phyloP scores from a whole-genome alignment of 805 yeast species.

The Saccharomyces jurei region DNA sequence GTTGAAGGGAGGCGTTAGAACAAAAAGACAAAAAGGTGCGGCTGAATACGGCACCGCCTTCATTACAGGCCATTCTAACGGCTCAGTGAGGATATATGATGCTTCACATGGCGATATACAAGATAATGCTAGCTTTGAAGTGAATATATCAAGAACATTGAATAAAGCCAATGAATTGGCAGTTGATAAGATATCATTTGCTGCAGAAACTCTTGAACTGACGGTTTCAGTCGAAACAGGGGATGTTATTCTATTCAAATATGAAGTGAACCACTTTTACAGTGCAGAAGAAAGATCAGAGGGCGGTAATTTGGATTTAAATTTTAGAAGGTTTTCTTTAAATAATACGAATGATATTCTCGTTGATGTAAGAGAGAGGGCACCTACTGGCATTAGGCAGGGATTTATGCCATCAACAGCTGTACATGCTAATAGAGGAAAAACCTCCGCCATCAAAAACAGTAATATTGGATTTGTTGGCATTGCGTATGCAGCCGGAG shows the following conservation, averaged over 20 bases:
- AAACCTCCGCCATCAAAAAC: constrained; percentile 52
- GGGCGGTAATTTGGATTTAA: constrained; percentile 24
- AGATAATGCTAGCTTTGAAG: constrained; percentile 48
- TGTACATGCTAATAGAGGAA: constrained; percentile 38
- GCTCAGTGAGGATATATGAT: constrained; percentile 73
- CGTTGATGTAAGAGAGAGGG: constrained; percentile 44
- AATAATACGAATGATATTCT: constrained; percentile 22
- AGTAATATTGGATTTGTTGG: constrained; percentile 77
- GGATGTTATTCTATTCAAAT: constrained; percentile 65
- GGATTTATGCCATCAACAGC: constrained; percentile 53
- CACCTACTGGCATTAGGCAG: constrained; percentile 40
- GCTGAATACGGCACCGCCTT: constrained; percentile 47
- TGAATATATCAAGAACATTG: constrained; percentile 43
- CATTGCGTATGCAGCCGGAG: constrained; percentile 65
- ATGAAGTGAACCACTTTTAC: constrained; percentile 43
- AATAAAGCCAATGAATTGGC: constrained; percentile 38
- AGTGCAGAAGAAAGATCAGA: constrained; percentile 25
- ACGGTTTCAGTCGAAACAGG: constrained; percentile 60
- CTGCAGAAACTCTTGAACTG: constrained; percentile 63
- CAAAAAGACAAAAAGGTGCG: constrained; percentile 38
- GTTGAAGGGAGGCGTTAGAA: constrained; percentile 73
- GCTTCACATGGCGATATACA: constrained; percentile 65
- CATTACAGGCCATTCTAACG: constrained; percentile 78
- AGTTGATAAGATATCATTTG: constrained; percentile 55
- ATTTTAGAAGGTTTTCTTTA: constrained; percentile 27